Evolutionary conservation across 441 rosid genomes (phyloP).

Genomic region (Theobroma grandiflorum): DNA sequence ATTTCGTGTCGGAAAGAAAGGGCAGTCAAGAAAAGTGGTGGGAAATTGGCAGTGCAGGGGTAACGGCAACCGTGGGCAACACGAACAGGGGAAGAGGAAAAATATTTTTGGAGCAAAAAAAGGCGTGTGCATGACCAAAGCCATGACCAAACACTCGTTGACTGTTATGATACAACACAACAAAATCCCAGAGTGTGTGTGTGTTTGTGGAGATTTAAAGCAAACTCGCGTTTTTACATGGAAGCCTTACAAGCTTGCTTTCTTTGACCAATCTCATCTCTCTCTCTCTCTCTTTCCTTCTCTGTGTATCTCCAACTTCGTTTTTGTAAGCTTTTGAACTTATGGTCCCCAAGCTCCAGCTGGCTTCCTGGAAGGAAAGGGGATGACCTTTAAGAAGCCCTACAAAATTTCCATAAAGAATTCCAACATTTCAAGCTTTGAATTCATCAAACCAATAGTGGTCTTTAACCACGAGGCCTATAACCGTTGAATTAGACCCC

Average conservation of each 20-base stretch:
- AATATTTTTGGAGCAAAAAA: background rate
- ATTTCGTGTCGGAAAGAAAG: background rate
- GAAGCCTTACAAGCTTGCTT: slow-evolving; percentile 1
- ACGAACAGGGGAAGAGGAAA: background rate
- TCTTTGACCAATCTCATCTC: slow-evolving; percentile 22
- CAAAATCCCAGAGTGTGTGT: background rate
- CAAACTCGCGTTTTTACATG: slow-evolving; percentile 3
- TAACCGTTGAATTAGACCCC: slow-evolving; percentile 29
- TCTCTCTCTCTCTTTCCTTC: background rate
- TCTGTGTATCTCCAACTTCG: background rate
- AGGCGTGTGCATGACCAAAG: slow-evolving; percentile 11
- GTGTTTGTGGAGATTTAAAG: slow-evolving; percentile 11
- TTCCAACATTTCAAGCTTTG: slow-evolving; percentile 43
- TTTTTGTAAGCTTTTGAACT: background rate
- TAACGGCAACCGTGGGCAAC: no score
- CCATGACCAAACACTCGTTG: slow-evolving; percentile 1
- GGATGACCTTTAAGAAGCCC: background rate
- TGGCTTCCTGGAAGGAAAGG: slow-evolving; percentile 22
- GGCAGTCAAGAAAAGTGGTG: background rate
- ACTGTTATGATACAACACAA: background rate
- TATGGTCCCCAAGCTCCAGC: background rate
- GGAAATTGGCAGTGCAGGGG: background rate
- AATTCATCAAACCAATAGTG: slow-evolving; percentile 45
- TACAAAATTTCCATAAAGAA: slow-evolving; percentile 17
- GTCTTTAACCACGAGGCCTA: slow-evolving; percentile 34